A percentile compares a stretch with the other conserved stretches of the same genome.
phyloP scores from a whole-genome alignment of 106 monocot species.

The Dendrobium chrysotoxum region DNA sequence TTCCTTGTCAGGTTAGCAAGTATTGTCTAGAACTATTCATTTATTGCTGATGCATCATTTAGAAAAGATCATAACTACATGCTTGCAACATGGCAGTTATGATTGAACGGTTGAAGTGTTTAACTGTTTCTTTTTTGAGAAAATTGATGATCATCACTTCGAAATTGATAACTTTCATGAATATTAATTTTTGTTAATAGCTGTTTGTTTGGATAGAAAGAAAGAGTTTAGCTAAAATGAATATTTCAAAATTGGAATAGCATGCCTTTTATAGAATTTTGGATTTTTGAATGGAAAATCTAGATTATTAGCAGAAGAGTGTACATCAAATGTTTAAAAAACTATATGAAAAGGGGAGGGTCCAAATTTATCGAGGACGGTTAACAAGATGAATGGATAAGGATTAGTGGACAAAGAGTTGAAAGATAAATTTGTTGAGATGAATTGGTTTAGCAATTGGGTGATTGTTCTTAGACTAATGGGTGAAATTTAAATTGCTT shows the following conservation, averaged over 20 bases:
- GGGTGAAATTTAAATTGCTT: too few species aligned
- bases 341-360: neutral
- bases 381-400: neutral
- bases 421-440: neutral
- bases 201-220: neutral
- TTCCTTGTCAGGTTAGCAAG: neutral
- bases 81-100: neutral
- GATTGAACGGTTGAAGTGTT: neutral
- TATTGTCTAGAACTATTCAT: neutral
- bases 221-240: neutral
- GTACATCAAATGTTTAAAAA: neutral
- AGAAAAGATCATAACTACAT: neutral
- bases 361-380: neutral
- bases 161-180: neutral
- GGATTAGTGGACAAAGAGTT: neutral
- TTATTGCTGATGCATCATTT: neutral
- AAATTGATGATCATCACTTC: neutral
- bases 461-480: too few species aligned
- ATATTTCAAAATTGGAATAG: neutral
- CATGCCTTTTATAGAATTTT: neutral
- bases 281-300: neutral
- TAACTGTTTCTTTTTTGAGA: neutral
- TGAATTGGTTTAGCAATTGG: too few species aligned
- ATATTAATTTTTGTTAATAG: neutral
- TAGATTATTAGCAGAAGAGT: neutral